Conservation (phyloP, 305 asterid genomes). For the Plantago coronopus region DNA sequence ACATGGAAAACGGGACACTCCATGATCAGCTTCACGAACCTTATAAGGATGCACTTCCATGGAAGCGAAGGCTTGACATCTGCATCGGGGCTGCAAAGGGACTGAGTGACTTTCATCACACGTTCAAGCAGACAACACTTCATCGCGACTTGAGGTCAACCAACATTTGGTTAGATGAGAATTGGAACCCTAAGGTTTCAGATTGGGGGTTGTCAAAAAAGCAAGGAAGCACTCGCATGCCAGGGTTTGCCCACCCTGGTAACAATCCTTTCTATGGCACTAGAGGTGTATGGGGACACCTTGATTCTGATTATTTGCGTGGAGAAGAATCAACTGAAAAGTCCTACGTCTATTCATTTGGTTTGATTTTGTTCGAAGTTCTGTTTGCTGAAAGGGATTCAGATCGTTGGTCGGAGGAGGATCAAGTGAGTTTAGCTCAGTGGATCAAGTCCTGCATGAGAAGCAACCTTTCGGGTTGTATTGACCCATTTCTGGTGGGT, state of each 20-base stretch:
- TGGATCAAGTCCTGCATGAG: constrained; percentile 54
- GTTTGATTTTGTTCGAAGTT: constrained; percentile 54
- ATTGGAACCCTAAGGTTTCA: constrained; percentile 38
- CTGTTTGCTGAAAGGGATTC: constrained; percentile 42
- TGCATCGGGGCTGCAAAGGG: constrained; percentile 60
- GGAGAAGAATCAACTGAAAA: constrained; percentile 41
- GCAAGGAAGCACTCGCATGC: constrained; percentile 24
- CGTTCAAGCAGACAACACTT: constrained; percentile 39
- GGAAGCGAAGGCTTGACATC: constrained; percentile 65
- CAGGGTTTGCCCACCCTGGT: constrained; percentile 3
- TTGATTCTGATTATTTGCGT: constrained; percentile 59
- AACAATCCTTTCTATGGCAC: too few relatives aligned
- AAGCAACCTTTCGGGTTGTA: constrained; percentile 34
- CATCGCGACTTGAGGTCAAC: constrained; percentile 41
- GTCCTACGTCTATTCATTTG: constrained; percentile 57
- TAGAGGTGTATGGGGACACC: constrained; percentile 31
- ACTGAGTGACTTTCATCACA: constrained; percentile 39
- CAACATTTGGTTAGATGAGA: constrained; percentile 45
- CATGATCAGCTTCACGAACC: constrained; percentile 59
- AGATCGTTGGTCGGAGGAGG: constrained; percentile 51
- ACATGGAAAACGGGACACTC: constrained; percentile 53
- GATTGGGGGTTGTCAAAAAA: constrained; percentile 39
- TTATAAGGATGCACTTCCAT: constrained; percentile 51
- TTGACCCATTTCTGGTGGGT: constrained; percentile 48
- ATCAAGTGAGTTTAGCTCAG: constrained; percentile 49